Evolutionary conservation across 345 rosid species (phyloP), one percentile per base, ranked within the genome.

Genomic region (Gossypium ekmanianum): DNA sequence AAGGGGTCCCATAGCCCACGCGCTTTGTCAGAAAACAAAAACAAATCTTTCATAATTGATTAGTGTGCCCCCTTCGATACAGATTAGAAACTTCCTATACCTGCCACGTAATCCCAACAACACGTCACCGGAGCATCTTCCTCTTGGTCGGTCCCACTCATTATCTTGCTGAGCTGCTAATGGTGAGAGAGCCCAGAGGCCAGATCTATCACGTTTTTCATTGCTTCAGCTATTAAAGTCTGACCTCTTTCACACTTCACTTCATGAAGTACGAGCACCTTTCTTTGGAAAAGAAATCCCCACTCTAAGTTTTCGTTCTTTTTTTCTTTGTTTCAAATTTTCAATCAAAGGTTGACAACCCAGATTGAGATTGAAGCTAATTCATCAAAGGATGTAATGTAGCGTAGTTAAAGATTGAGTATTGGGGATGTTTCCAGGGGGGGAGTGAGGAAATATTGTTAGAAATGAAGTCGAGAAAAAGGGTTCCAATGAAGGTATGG

Each of bases 401-500:
- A 83, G 79, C 48, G 41, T 75, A 64, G 56, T 24, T 78, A 62
- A 61, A 27, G 50, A 26, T 65, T 9, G n/a, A 71, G 58, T 82
- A 79, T 74, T 3, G 29, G 12, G 24, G 77, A 71, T 83, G 47
- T 72, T 17, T 78, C 66, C 43, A 48, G 68, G 57, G 55, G 55
- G 59, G 59, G 75, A 78, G 86, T 85, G 97, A 77, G 76, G 80
- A 43, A 76, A 58, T 2, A 64, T 79, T 83, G 90, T 79, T 80
- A 43, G 69, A 81, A 83, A 20, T 82, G 58, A 82, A 72, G 76
- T 74, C 78, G 14, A 81, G 80, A 44, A 73, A 73, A 48, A 86
- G 84, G 73, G 79, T 78, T 82, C 91, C 87, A n/a, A 85, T 81
- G 77, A 82, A 88, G 81, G 91, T 88, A 76, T 90, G 94, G 97